A percentile compares a stretch with the other conserved stretches of the same genome.
Conservation (phyloP, 805 yeast species). For the Candida sithepensis region DNA sequence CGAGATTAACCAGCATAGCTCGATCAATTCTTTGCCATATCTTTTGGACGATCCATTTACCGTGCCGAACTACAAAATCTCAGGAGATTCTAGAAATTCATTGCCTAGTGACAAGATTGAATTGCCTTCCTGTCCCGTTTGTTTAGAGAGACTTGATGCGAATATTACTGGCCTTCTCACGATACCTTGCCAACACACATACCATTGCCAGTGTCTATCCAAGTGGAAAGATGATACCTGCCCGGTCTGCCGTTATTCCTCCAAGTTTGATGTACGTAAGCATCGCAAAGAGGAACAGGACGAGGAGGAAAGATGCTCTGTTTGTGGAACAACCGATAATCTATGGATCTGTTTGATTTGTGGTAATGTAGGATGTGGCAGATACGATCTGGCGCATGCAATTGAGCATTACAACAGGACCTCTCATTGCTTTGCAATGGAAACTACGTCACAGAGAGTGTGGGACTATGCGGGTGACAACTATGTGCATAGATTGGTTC, state of each 20-base stretch:
- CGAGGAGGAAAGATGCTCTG: conserved; percentile 42
- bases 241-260: conserved; percentile 85
- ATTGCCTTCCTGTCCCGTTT: conserved; percentile 90
- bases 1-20: conserved; percentile 19
- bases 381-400: conserved; percentile 85
- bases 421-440: conserved; percentile 90
- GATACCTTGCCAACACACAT: conserved; percentile 89
- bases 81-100: background rate
- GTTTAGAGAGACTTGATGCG: conserved; percentile 84
- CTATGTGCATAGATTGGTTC: conserved; percentile 81
- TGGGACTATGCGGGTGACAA: conserved; percentile 95
- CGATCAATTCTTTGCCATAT: conserved; percentile 51
- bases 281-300: conserved; percentile 26
- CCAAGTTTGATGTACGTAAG: conserved; percentile 22
- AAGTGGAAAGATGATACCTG: conserved; percentile 90
- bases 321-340: conserved; percentile 58
- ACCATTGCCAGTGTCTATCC: conserved; percentile 82
- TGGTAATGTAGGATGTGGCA: conserved; percentile 89
- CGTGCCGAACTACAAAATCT: background rate
- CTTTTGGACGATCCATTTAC: conserved; percentile 74
- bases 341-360: conserved; percentile 89
- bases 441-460: conserved; percentile 74
- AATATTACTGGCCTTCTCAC: conserved; percentile 77
- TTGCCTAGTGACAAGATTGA: conserved; percentile 39
- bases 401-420: conserved; percentile 74